Evolutionary conservation across 1,284 basidiomycete species (phyloP), one percentile per base, ranked within the genome.

Genomic region (Ganoderma leucocontextum): DNA sequence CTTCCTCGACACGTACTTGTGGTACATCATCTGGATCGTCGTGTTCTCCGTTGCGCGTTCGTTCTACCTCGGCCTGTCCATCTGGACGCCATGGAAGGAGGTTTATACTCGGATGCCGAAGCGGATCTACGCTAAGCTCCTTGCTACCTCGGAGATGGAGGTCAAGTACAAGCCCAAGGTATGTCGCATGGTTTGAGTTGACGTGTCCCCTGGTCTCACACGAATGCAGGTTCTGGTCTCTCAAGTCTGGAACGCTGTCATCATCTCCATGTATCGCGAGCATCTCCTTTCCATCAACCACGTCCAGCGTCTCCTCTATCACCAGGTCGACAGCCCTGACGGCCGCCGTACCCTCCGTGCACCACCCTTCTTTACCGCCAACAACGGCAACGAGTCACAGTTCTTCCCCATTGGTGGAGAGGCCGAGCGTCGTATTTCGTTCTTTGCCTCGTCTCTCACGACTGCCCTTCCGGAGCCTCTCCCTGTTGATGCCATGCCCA

Each of bases 241-340:
- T 19, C 96, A 98, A 83, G 92, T 98, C 60, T 98, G 96, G 96
- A 98, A 98, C 80, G 96, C 96, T 60, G 86, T 98, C 82, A 96
- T 98, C 81, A 98, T 98, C 75, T 98, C 96, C 63, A 98, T 98
- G 96, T 98, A 98, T 81, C 91, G 96, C 74, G 96, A 98, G 78
- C 97, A 98, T 82, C 84, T 98, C 57, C 85, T 98, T 44, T 97
- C 95, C 72, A 97, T 98, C 78, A 95, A 97, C 74, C 95, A 98
- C 78, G 96, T 98, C 52, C 96, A 98, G 79, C 91, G 95, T 60
- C 86, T 98, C 19, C 87, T 98, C 44, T 98, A 98, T 78, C 96
- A 98, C 78, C 97, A 98, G 82, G 92, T 96, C 33, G 95, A 97
- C 70, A 86, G 87, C 38, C 86, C 91, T 60, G 94, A 96, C 73